A percentile compares a stretch with the other conserved stretches of the same genome.
Conservation (phyloP, 108 stramenopile genomes). For the Cyclotella kingstonii region DNA sequence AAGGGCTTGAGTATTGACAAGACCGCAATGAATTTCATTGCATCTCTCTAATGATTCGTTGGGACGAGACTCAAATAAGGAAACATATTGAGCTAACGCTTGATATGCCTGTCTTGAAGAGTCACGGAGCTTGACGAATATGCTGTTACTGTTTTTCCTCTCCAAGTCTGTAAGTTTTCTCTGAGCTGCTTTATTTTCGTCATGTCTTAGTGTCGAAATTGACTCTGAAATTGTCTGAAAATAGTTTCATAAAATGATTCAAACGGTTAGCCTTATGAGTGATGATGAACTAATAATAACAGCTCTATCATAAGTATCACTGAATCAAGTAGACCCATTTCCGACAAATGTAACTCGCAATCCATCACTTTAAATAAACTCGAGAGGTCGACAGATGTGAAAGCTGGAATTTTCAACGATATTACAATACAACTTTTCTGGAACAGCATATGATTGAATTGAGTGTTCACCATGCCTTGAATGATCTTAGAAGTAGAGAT, state of each 20-base stretch:
- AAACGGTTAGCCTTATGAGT: not conserved
- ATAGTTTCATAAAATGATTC: not conserved
- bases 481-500: not conserved
- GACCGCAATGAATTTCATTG: too few species aligned
- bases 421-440: not conserved
- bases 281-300: not conserved
- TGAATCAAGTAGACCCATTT: too few species aligned
- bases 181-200: constrained; percentile 1
- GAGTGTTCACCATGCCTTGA: not conserved
- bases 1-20: not conserved
- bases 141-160: constrained; percentile 10
- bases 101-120: constrained; percentile 19
- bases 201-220: constrained; percentile 1
- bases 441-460: not conserved
- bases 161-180: constrained; percentile 2
- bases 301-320: not conserved
- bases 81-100: constrained; percentile 25
- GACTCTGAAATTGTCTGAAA: constrained; percentile 7
- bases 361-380: too few species aligned
- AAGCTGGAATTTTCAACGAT: too few species aligned
- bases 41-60: not conserved
- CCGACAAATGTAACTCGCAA: too few species aligned
- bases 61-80: constrained; percentile 26
- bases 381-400: too few species aligned
- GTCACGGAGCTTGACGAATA: constrained; percentile 22